These are phyloP conservation scores for Naematelia encephala DNA, from an alignment of 768 basidiomycete species.

Conservation along the genomic window DNA sequence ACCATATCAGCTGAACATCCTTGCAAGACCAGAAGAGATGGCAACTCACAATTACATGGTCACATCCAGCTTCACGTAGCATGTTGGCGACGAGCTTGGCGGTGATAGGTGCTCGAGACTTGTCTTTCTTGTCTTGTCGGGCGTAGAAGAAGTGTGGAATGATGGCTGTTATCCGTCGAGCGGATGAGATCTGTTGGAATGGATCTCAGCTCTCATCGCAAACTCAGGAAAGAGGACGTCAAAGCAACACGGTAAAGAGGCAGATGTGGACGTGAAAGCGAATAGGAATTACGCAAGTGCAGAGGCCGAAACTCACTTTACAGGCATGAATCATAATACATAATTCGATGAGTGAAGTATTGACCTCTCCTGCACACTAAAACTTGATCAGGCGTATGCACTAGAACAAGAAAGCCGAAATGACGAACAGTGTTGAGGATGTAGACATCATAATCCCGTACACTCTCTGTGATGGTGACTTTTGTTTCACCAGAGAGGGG, in stretches of 20 bases:
- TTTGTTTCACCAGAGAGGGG: conserved; percentile 79
- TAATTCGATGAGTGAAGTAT: conserved; percentile 97
- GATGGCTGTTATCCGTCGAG: conserved; percentile 91
- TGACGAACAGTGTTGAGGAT: conserved; percentile 68
- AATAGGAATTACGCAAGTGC: neutral
- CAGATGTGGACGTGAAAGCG: neutral
- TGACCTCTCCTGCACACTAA: conserved; percentile 62
- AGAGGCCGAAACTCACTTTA: conserved; percentile 55
- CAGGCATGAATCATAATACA: conserved; percentile 97
- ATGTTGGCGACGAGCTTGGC: conserved; percentile 98
- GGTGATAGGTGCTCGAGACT: conserved; percentile 90
- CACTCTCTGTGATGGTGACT: conserved; percentile 89
- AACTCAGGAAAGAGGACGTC: no score
- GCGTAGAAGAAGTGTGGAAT: conserved; percentile 98
- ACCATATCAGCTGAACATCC: neutral
- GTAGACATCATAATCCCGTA: conserved; percentile 97
- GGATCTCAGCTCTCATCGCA: no score
- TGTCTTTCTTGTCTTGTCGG: conserved; percentile 97
- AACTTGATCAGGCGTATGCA: neutral
- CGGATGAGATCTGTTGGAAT: conserved; percentile 66
- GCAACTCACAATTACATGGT: conserved; percentile 73
- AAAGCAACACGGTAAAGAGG: neutral
- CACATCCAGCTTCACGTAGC: conserved; percentile 93
- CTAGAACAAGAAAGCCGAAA: no score
- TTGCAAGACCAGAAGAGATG: neutral